Conservation (phyloP, 2,329 filamentous ascomycete genomes). For the Claviceps purpurea region DNA sequence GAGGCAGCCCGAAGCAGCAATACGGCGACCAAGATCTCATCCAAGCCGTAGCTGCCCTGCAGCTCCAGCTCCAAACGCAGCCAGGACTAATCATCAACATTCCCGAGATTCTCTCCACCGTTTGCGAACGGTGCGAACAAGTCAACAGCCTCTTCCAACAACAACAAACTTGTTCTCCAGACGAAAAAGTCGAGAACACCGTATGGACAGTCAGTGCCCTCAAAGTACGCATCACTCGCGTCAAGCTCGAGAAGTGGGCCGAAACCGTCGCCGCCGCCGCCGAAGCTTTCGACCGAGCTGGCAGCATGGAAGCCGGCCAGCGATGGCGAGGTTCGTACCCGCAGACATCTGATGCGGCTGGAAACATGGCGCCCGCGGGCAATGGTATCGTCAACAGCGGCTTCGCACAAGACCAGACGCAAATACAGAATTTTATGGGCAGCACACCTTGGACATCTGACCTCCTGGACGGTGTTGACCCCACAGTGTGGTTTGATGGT, state of each 20-base stretch:
- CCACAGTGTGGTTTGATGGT: conserved; percentile 22
- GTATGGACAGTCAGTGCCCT: conserved; percentile 35
- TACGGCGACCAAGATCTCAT: conserved; percentile 24
- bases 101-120: conserved; percentile 25
- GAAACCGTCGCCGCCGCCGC: conserved; percentile 29
- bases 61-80: conserved; percentile 28
- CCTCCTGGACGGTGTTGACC: conserved; percentile 20
- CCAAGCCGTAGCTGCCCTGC: conserved; percentile 25
- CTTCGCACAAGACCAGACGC: conserved; percentile 13
- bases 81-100: conserved; percentile 33
- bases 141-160: conserved; percentile 24
- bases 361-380: not conserved
- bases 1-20: conserved; percentile 2
- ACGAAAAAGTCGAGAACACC: conserved; percentile 27
- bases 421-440: conserved; percentile 13
- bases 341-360: conserved; percentile 1
- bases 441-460: conserved; percentile 19
- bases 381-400: conserved; percentile 5
- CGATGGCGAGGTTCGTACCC: conserved; percentile 9
- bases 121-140: conserved; percentile 30
- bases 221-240: conserved; percentile 31
- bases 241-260: conserved; percentile 33
- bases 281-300: conserved; percentile 10
- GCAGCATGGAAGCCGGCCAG: not conserved
- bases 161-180: conserved; percentile 16